phyloP scores from a whole-genome alignment of 2,329 filamentous ascomycete genomes.

The Coniochaeta hoffmannii region DNA sequence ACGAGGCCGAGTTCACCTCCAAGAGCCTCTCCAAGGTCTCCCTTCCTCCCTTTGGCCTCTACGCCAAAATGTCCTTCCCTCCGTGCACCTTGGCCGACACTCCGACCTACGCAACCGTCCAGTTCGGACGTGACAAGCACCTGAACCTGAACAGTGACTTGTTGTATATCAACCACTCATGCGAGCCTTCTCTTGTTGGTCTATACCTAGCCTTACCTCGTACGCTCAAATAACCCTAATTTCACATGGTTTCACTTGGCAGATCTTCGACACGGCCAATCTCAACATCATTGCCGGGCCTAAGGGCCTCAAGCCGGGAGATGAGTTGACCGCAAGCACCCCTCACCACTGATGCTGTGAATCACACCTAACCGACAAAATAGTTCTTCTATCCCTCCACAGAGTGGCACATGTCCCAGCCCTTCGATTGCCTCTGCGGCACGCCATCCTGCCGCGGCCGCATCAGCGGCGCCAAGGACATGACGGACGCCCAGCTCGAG shows the following conservation, averaged over 20 bases:
- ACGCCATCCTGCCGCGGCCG: slow-evolving; percentile 48
- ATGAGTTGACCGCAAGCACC: slow-evolving; percentile 47
- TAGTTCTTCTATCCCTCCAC: slow-evolving; percentile 70
- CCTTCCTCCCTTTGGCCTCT: slow-evolving; percentile 56
- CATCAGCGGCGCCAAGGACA: slow-evolving; percentile 57
- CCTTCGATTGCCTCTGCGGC: slow-evolving; percentile 60
- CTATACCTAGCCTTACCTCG: background rate
- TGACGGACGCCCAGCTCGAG: slow-evolving; percentile 44
- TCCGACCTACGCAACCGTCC: slow-evolving; percentile 58
- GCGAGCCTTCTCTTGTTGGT: slow-evolving; percentile 54
- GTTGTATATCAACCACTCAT: slow-evolving; percentile 62
- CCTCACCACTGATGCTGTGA: too few relatives aligned
- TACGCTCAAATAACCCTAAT: too few relatives aligned
- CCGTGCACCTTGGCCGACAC: slow-evolving; percentile 48
- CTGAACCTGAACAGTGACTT: slow-evolving; percentile 59
- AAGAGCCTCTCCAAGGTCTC: slow-evolving; percentile 50
- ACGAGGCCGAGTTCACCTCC: slow-evolving; percentile 47
- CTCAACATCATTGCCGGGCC: slow-evolving; percentile 51
- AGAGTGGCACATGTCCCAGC: slow-evolving; percentile 67
- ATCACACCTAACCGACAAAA: background rate
- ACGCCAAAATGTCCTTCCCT: slow-evolving; percentile 59
- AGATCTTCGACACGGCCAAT: slow-evolving; percentile 55
- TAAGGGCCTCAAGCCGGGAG: slow-evolving; percentile 43
- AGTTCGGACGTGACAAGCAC: slow-evolving; percentile 48
- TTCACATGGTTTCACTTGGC: background rate